phyloP scores from a whole-genome alignment of 768 basidiomycete genomes.

The Lentinula detonsa region DNA sequence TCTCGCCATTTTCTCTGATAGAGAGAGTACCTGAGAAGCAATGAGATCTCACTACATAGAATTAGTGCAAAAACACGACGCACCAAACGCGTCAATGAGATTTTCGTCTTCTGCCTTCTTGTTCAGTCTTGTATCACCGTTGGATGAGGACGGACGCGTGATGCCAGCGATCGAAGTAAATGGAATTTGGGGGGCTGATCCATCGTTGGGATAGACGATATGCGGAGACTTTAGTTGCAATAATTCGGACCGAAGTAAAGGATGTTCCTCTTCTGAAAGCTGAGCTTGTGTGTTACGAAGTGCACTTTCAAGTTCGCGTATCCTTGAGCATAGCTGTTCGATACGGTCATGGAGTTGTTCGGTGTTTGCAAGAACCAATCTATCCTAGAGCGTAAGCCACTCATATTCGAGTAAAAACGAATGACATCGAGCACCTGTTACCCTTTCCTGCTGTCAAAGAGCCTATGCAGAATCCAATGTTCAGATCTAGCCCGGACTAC shows the following conservation, averaged over 20 bases:
- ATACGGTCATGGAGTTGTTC: slow-evolving; percentile 67
- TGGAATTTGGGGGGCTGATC: no score
- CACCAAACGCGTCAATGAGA: slow-evolving; percentile 45
- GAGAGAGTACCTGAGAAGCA: slow-evolving; percentile 45
- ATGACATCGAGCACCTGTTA: slow-evolving; percentile 34
- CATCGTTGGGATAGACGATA: neutral
- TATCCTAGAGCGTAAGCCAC: slow-evolving; percentile 12
- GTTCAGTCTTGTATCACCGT: no score
- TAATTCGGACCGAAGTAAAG: slow-evolving; percentile 31
- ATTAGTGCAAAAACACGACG: neutral
- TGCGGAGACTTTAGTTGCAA: slow-evolving; percentile 22
- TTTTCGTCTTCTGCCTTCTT: slow-evolving; percentile 31
- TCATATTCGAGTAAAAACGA: neutral
- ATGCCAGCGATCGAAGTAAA: no score
- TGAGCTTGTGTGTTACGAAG: slow-evolving; percentile 43
- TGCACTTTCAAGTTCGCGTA: slow-evolving; percentile 56
- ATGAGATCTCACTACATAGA: no score
- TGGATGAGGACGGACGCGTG: neutral
- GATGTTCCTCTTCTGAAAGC: slow-evolving; percentile 44
- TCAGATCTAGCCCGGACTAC: neutral
- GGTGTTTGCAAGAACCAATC: slow-evolving; percentile 60
- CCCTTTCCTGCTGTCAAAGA: slow-evolving; percentile 53
- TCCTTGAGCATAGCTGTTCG: slow-evolving; percentile 46
- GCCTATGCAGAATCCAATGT: slow-evolving; percentile 24
- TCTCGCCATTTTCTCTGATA: slow-evolving; percentile 48